A percentile compares a stretch with the other conserved stretches of the same genome.
These are phyloP conservation scores for Aspergillus bertholletiae DNA, from an alignment of 495 filamentous ascomycete genomes.

Conservation along the genomic window DNA sequence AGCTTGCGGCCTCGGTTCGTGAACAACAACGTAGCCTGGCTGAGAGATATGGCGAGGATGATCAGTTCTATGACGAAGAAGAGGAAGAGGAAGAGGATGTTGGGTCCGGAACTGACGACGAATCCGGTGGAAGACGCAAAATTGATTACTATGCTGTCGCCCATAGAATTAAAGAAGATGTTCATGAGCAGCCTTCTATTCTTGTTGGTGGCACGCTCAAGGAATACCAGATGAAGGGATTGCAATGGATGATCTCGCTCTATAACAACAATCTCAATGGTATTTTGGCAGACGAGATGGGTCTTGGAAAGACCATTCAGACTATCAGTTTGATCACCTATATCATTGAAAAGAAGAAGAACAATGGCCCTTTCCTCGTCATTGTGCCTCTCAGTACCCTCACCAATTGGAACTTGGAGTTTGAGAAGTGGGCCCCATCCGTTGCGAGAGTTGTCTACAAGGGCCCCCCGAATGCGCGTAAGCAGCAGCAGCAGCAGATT, in stretches of 20 bases:
- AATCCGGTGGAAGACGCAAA: constrained; percentile 63
- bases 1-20: constrained; percentile 89
- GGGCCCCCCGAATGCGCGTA: constrained; percentile 83
- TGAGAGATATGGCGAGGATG: constrained; percentile 69
- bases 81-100: constrained; percentile 66
- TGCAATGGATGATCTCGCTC: constrained; percentile 99
- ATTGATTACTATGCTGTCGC: constrained; percentile 98
- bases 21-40: constrained; percentile 81
- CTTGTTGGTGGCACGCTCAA: constrained; percentile 90
- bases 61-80: constrained; percentile 55
- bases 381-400: constrained; percentile 95
- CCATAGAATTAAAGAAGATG: constrained; percentile 89
- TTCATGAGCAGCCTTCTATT: constrained; percentile 75
- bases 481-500: constrained; percentile 88
- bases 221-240: constrained; percentile 95
- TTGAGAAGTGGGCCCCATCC: constrained; percentile 96
- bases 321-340: constrained; percentile 97
- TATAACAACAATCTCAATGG: constrained; percentile 99
- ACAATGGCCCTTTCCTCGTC: constrained; percentile 90
- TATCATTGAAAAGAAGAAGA: constrained; percentile 91
- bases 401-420: constrained; percentile 98
- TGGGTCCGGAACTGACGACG: constrained; percentile 67
- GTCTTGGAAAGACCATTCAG: constrained; percentile 98
- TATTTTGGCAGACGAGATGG: constrained; percentile 98
- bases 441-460: constrained; percentile 92